These are phyloP conservation scores for Trifolium subterraneum DNA, from an alignment of 306 rosid species.

Conservation along the genomic window DNA sequence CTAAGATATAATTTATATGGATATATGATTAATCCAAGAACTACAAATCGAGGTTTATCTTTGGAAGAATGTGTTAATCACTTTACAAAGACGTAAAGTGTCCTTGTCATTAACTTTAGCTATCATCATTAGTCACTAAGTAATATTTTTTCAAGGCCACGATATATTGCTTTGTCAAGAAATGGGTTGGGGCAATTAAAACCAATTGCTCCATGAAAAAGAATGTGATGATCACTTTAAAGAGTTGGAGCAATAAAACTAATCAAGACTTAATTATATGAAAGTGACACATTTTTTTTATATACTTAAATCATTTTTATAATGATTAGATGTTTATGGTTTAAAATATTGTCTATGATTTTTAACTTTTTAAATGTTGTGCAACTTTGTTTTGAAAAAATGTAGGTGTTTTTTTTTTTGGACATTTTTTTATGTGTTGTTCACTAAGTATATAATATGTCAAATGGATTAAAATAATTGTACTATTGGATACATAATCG, in stretches of 20 bases:
- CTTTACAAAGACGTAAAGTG: slow-evolving; percentile 40
- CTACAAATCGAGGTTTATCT: slow-evolving; percentile 36
- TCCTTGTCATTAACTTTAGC: slow-evolving; percentile 58
- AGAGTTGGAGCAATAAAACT: neutral
- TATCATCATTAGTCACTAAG: slow-evolving; percentile 50
- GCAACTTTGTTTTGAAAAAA: neutral
- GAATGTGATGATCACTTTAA: slow-evolving; percentile 44
- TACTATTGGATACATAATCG: too few relatives aligned
- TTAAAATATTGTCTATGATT: too few relatives aligned
- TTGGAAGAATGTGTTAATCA: slow-evolving; percentile 40
- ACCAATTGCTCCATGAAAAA: slow-evolving; percentile 21
- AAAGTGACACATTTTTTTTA: neutral
- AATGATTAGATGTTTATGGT: neutral
- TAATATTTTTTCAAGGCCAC: slow-evolving; percentile 40
- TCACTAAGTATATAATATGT: too few relatives aligned
- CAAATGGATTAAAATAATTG: too few relatives aligned
- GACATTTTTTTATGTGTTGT: too few relatives aligned
- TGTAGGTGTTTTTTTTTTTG: too few relatives aligned
- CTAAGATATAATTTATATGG: slow-evolving; percentile 28
- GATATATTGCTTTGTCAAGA: slow-evolving; percentile 42
- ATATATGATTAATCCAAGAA: slow-evolving; percentile 25
- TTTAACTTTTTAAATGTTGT: neutral
- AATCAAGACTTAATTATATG: neutral
- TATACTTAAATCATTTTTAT: too few relatives aligned
- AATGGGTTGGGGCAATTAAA: slow-evolving; percentile 16